Base-by-base conservation (phyloP, 441 rosid genomes). In the Geranium incanum region DNA sequence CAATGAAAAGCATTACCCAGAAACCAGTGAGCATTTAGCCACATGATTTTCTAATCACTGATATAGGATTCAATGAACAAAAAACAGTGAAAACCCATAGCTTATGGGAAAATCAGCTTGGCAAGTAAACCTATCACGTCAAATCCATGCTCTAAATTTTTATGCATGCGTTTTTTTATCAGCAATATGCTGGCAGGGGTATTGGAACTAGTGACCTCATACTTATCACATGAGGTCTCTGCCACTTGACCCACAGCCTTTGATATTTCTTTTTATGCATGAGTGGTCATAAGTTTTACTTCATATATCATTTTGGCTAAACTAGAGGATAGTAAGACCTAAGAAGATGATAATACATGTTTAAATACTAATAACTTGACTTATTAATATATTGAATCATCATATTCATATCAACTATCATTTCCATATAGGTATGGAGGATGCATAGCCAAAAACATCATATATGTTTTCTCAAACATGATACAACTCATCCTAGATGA, bases 1-100 rank as follows among this genome's bases (percentile, higher is more conserved):
- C 83, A 80, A 36, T 68, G 78, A 69, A 59, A 67, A 74, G 59
- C 19, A 71, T 37, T 68, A 33, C 28, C 72, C 64, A 66, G 73
- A 55, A 15, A 70, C 76, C 72, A 66, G 21, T 41, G 70, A 45
- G 36, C 15, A n/a, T 36, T 28, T 43, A 77, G 37, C 48, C n/a
- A 45, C 62, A 36, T 33, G 19, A 36, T 18, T 18, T 11, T 52
- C 7, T 12, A 36, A 48, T 12, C 8, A 64, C 39, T 7, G 13
- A 64, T 64, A 12, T 33, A 9, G 67, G 41, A 64, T 64, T 33
- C 67, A 64, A 23, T 21, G 67, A 33, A 33, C 12, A 13, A 64
- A 33, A 64, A 4, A 64, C 66, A 63, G 28, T 28, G 21, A n/a
- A 9, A 64, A 33, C 1, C 67, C 69, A 66, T 48, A 66, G 69